Conservation (phyloP, 2,329 filamentous ascomycete species). For the Stachybotrys echinatus region DNA sequence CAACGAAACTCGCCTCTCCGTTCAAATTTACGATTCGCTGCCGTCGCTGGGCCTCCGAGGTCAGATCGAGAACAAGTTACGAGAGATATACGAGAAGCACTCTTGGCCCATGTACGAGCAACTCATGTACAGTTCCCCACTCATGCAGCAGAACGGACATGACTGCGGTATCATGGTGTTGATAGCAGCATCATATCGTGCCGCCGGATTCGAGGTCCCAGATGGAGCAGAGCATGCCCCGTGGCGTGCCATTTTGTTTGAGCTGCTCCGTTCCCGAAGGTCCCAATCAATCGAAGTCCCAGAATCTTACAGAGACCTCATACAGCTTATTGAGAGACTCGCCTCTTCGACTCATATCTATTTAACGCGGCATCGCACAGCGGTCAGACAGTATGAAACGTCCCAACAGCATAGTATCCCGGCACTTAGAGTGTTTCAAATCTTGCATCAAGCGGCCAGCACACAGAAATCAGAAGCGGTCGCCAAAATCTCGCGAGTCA, state of each 20-base stretch:
- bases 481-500: background rate
- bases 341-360: background rate
- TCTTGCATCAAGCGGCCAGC: background rate
- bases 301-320: background rate
- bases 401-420: background rate
- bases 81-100: background rate
- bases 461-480: background rate
- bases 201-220: background rate
- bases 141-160: background rate
- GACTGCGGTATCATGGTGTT: background rate
- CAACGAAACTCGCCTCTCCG: background rate
- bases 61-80: background rate
- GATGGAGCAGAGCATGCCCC: background rate
- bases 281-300: background rate
- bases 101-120: background rate
- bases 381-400: background rate
- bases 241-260: background rate
- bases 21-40: background rate
- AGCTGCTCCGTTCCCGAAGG: background rate
- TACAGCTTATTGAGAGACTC: background rate
- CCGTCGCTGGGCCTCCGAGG: background rate
- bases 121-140: background rate
- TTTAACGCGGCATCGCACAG: background rate
- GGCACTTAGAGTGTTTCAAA: background rate
- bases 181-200: background rate